A percentile compares a stretch with the other conserved stretches of the same genome.
These are phyloP conservation scores for Cladosporium sp. DNA, from an alignment of 2,329 filamentous ascomycete genomes.

Conservation along the genomic window DNA sequence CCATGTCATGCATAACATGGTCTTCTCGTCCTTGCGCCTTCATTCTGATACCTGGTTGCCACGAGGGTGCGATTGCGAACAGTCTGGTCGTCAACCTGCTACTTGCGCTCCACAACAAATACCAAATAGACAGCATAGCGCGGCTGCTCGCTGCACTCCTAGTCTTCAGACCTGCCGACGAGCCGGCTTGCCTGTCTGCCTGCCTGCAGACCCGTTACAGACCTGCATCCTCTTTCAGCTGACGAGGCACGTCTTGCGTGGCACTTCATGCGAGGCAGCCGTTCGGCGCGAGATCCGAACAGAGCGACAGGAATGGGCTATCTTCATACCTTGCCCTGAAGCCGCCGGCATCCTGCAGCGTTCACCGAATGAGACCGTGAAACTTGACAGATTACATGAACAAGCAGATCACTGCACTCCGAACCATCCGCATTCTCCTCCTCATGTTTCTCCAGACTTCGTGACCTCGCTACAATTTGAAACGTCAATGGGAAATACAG, in stretches of 20 bases:
- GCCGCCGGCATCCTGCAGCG: background rate
- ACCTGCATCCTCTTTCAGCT: background rate
- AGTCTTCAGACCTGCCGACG: background rate
- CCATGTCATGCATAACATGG: slow-evolving; percentile 15
- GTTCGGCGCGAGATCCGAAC: background rate
- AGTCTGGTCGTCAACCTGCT: background rate
- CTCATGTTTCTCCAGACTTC: background rate
- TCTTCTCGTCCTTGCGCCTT: background rate
- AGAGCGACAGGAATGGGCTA: background rate
- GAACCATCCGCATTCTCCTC: background rate
- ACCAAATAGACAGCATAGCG: background rate
- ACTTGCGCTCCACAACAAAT: background rate
- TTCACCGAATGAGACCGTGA: background rate
- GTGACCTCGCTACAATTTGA: background rate
- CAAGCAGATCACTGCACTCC: background rate
- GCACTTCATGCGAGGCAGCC: background rate
- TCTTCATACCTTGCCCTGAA: background rate
- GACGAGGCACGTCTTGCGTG: background rate
- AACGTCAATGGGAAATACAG: background rate
- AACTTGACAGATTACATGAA: background rate
- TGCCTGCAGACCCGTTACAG: slow-evolving; percentile 1
- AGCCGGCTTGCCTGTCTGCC: background rate
- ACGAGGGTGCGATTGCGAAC: background rate
- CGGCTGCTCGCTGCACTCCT: background rate
- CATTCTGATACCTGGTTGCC: background rate